Base-by-base conservation (phyloP, 352 stramenopile species). In the Phytophthora cryptogea region DNA sequence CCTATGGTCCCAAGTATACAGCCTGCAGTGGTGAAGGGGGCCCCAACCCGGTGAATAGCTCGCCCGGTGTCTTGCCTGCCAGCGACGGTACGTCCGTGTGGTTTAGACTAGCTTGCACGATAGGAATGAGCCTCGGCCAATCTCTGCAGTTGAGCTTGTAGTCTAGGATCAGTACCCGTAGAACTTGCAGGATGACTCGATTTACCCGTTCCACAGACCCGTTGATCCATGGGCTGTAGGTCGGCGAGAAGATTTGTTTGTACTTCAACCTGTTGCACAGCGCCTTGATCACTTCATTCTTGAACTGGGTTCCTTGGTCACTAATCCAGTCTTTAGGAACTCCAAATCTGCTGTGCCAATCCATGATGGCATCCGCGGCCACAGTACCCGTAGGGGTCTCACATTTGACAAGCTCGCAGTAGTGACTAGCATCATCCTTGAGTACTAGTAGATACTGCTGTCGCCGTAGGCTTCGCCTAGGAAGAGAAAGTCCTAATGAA, bases 401-500 rank as follows among this genome's bases (percentile, higher is more conserved):
- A 43, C 67, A 72, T n/a, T 54, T 55, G 5, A 72, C 49, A 0
- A 80, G n/a, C 46, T 76, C 53, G 10, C 35, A 62, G 28, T 63
- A 76, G 40, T 78, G 60, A 8, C 62, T 70, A 0, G 63, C 47
- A 41, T 70, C 32, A 37, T 71, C 64, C 14, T 50, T 50, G 1
- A 50, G 43, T 14, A 54, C 35, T 23, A 54, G 26, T 7, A 30
- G 47, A 33, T 54, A 54, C 13, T 54, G 8, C 33, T 13, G 26
- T 58, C 5, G 6, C 49, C 54, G 10, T 60, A 72, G 13, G 52
- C 54, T 11, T 70, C 47, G 2, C 66, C 63, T 23, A 79, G 35
- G 28, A 57, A 74, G 4, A 74, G 32, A 40, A 68, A 76, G 20
- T 79, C 66, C 31, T 55, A 74, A 26, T 76, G 68, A 27, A 80